phyloP scores from a whole-genome alignment of 148 eudicot species.

The Amaranthus palmeri region DNA sequence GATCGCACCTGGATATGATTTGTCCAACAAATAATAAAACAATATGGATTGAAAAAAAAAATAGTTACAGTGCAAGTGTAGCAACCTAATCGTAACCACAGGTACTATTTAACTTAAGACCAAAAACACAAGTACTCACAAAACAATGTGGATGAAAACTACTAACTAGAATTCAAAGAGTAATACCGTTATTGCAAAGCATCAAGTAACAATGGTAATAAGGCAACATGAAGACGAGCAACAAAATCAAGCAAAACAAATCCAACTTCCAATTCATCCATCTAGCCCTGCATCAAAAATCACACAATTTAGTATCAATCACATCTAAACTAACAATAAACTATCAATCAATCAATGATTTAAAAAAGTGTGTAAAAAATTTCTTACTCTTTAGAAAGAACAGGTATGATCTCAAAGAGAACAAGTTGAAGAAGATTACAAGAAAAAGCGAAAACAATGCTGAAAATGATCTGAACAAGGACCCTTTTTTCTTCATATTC shows the following conservation, averaged over 20 bases:
- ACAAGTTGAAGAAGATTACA: constrained; percentile 95
- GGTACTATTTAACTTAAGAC: no score
- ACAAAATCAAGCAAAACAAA: constrained; percentile 79
- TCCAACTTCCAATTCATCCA: constrained; percentile 99
- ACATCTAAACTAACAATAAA: not conserved
- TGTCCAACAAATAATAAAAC: no score
- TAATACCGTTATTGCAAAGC: constrained; percentile 77
- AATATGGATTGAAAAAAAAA: no score
- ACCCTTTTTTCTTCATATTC: constrained; percentile 95
- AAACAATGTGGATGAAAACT: not conserved
- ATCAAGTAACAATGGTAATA: constrained; percentile 96
- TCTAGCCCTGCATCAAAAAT: constrained; percentile 60
- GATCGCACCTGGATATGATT: no score
- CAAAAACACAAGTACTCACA: not conserved
- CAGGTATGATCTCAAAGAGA: constrained; percentile 86
- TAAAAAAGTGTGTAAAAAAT: not conserved
- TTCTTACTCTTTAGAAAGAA: constrained; percentile 78
- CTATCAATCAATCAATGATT: not conserved
- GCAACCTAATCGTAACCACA: no score
- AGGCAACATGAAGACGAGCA: constrained; percentile 90
- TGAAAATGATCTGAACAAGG: constrained; percentile 90
- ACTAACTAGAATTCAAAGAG: not conserved
- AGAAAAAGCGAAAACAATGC: constrained; percentile 89
- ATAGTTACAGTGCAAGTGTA: no score
- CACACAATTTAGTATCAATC: not conserved